Conservation (phyloP, 352 stramenopile genomes). For the Pythium rhizo-oryzae region DNA sequence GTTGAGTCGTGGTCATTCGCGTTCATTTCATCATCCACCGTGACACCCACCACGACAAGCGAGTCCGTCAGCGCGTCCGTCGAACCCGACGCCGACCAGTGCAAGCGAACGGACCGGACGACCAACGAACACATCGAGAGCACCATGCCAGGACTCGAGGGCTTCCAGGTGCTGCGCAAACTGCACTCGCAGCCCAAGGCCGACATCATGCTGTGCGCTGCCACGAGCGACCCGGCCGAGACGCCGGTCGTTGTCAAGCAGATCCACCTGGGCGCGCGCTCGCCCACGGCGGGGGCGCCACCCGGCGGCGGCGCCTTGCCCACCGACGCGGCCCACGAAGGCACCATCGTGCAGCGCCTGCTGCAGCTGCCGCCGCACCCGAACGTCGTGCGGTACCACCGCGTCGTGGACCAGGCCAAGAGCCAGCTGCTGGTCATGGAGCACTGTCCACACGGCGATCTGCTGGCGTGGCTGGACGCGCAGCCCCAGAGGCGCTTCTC, state of each 20-base stretch:
- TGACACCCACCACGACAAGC: no score
- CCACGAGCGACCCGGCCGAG: background rate
- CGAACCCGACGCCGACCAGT: no score
- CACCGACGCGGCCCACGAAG: background rate
- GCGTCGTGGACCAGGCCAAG: background rate
- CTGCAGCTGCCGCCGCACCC: constrained; percentile 1
- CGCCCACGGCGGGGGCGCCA: background rate
- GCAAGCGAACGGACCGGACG: no score
- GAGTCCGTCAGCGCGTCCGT: no score
- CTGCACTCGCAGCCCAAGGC: constrained; percentile 2
- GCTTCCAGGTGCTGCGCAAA: constrained; percentile 1
- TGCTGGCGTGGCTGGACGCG: constrained; percentile 11
- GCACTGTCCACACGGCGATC: background rate
- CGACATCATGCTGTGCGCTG: background rate
- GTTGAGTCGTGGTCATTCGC: no score
- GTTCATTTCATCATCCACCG: no score
- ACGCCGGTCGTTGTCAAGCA: constrained; percentile 8
- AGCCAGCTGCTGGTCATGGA: constrained; percentile 4
- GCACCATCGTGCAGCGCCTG: background rate
- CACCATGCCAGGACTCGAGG: background rate
- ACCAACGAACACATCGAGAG: background rate
- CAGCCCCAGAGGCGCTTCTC: constrained; percentile 9
- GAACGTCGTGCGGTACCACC: constrained; percentile 2
- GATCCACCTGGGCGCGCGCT: constrained; percentile 1
- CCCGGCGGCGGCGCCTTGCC: no score